phyloP scores from a whole-genome alignment of 2,329 filamentous ascomycete species.

The Fusarium sp. region DNA sequence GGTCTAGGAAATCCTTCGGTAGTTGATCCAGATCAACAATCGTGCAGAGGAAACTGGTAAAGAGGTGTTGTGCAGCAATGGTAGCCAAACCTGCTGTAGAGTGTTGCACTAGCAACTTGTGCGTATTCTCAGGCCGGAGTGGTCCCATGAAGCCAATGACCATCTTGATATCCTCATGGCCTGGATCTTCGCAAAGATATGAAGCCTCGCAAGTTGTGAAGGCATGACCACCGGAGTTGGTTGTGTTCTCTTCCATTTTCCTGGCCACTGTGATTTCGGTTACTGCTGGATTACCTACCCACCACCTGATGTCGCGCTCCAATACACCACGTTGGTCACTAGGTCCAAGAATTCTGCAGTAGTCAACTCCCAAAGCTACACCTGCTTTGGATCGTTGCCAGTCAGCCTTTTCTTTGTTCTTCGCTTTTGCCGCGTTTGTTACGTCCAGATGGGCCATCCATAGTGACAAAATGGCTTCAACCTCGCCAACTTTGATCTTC shows the following conservation, averaged over 20 bases:
- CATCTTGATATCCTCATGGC: not conserved
- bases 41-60: not conserved
- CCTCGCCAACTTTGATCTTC: not conserved
- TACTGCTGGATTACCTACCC: not conserved
- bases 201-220: not conserved
- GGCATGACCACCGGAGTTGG: not conserved
- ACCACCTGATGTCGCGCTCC: not conserved
- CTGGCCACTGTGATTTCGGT: not conserved
- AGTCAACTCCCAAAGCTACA: not conserved
- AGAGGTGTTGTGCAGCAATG: not conserved
- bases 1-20: not conserved
- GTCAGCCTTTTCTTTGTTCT: not conserved
- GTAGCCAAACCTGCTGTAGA: not conserved
- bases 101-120: not conserved
- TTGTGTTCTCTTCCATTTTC: not conserved
- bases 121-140: fast-evolving
- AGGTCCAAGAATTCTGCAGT: not conserved
- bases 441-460: not conserved
- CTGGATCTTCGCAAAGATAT: not conserved
- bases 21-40: not conserved
- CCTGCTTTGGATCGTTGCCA: not conserved
- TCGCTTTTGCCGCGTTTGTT: fast-evolving
- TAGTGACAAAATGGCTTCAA: not conserved
- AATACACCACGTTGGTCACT: not conserved
- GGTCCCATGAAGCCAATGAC: not conserved